Conservation (phyloP, 2,329 filamentous ascomycete genomes). For the Amauroascus verrucosus region DNA sequence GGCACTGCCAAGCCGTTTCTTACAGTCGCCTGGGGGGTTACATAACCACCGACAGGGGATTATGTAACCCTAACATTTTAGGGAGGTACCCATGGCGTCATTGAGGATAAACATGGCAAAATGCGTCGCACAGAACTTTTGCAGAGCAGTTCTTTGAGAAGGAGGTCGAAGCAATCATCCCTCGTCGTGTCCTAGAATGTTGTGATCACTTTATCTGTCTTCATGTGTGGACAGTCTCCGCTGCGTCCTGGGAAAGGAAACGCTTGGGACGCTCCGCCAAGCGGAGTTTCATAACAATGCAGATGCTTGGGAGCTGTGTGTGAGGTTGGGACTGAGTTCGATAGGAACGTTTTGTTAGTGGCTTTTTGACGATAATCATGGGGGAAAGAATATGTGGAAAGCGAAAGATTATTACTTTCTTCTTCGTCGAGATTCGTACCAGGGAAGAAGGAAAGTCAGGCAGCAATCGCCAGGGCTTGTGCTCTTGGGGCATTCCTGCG, state of each 20-base stretch:
- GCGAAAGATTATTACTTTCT: too few relatives aligned
- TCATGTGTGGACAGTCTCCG: too few relatives aligned
- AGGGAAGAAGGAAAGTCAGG: neutral
- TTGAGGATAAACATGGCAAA: too few relatives aligned
- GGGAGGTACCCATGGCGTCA: too few relatives aligned
- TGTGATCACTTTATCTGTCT: too few relatives aligned
- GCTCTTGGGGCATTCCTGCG: neutral
- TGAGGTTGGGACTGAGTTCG: neutral
- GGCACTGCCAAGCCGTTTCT: neutral
- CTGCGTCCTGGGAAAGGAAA: neutral
- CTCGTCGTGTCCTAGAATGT: too few relatives aligned
- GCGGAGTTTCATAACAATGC: slow-evolving; percentile 9
- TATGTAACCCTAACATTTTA: neutral
- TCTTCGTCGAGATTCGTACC: too few relatives aligned
- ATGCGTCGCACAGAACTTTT: too few relatives aligned
- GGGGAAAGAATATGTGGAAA: too few relatives aligned
- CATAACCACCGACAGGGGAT: neutral
- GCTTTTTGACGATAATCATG: too few relatives aligned
- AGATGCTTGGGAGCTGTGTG: neutral
- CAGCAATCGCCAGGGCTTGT: neutral
- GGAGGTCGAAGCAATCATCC: neutral
- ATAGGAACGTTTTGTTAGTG: too few relatives aligned
- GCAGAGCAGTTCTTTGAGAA: too few relatives aligned
- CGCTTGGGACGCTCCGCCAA: slow-evolving; percentile 5
- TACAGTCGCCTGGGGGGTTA: neutral